Base-by-base conservation (phyloP, 2,329 filamentous ascomycete species). In the Epichloe scottii region DNA sequence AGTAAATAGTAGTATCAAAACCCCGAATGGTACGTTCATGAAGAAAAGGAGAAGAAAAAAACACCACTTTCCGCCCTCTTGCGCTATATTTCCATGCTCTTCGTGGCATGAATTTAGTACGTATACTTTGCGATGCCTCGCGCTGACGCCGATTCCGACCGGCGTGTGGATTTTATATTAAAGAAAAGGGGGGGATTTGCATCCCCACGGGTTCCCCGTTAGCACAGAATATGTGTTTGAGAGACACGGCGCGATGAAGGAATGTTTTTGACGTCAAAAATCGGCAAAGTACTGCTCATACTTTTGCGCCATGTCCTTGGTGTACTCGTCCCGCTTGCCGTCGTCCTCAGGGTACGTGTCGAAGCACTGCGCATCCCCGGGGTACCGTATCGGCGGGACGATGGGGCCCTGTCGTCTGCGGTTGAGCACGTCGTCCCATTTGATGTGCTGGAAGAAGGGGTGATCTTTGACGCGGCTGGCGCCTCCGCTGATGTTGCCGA, bases 331-430 rank as follows among this genome's bases (percentile, higher is more conserved):
- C 51, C 77, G 72, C 46, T 75, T 75, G 50, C 74, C 78, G 53
- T 84, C 81, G 61, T 89, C 84, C 53, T 88, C 84, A n/a, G 87
- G 84, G 60, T 91, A 93, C 41, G 83, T 75, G 60, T 91, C 87
- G 61, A 91, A 93, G 64, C 88, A 91, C 61, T 86, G 77, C 17
- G 87, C 83, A 61, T 91, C 87, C 34, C 85, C 85, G 0, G 82
- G 77, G 47, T 80, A 85, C 23, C 82, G 74, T 33, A 91, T 71
- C 50, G 85, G 82, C n/a, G 86, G 87, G 48, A 87, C 74, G 57
- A 90, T 89, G 4, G 86, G 86, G 0, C 85, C 86, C 46, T 76
- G 71, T 48, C 78, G 71, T 55, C 78, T 77, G 49, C 83, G 78
- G 53, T 79, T 71, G 59, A 82, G 79, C 23, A 90, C 67, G 46